These are phyloP conservation scores for Verticillium alfalfae DNA, from an alignment of 2,329 filamentous ascomycete genomes.

Conservation along the genomic window DNA sequence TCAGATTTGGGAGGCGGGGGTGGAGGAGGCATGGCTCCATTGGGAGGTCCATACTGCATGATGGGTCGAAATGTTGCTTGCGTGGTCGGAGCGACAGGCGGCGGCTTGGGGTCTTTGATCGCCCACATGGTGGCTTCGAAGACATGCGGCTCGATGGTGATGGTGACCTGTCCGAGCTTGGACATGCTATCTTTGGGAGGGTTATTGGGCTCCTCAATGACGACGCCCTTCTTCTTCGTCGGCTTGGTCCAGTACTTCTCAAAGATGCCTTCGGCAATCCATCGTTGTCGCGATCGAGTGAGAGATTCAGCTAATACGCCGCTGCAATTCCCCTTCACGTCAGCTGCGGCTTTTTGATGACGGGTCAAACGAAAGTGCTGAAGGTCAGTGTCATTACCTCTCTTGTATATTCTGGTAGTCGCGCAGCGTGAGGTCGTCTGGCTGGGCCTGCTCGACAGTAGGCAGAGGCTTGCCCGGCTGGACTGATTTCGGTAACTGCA, in stretches of 20 bases:
- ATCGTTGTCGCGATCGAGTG: slow-evolving; percentile 65
- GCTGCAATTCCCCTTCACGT: slow-evolving; percentile 32
- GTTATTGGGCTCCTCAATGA: slow-evolving; percentile 60
- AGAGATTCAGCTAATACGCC: slow-evolving; percentile 72
- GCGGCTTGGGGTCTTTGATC: slow-evolving; percentile 58
- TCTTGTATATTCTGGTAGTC: slow-evolving; percentile 72
- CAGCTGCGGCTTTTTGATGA: not conserved
- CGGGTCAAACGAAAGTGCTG: slow-evolving; percentile 1
- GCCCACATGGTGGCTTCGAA: slow-evolving; percentile 71
- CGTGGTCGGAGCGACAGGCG: slow-evolving; percentile 25
- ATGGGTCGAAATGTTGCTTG: slow-evolving; percentile 42
- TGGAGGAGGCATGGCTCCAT: slow-evolving; percentile 54
- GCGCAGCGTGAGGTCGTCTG: slow-evolving; percentile 52
- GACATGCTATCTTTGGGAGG: slow-evolving; percentile 66
- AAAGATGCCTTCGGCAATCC: slow-evolving; percentile 67
- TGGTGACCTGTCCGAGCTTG: slow-evolving; percentile 66
- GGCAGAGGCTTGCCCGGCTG: slow-evolving; percentile 64
- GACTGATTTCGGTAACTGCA: slow-evolving; percentile 56
- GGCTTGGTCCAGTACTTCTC: slow-evolving; percentile 76
- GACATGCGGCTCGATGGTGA: slow-evolving; percentile 75
- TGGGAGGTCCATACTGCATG: slow-evolving; percentile 61
- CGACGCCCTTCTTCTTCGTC: slow-evolving; percentile 59
- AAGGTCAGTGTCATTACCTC: slow-evolving; percentile 47
- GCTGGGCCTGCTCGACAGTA: slow-evolving; percentile 62
- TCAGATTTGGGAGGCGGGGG: slow-evolving; percentile 4